Evolutionary conservation across 1,284 basidiomycete species (phyloP).

Genomic region (Apiotrichum sp.): DNA sequence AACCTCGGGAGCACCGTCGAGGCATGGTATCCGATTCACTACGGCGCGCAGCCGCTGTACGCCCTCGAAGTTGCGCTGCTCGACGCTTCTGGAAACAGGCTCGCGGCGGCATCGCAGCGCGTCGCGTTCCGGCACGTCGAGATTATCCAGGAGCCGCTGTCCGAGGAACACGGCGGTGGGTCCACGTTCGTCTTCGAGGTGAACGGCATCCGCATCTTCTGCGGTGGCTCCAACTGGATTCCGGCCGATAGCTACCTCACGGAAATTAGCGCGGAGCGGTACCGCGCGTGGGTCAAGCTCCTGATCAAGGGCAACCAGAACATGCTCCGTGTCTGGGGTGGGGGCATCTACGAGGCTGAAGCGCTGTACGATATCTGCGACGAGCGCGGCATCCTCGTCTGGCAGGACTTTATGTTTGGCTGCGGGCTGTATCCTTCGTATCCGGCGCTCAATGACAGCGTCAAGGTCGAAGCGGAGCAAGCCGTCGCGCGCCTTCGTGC

Average conservation of each 20-base stretch:
- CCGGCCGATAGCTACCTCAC: slow-evolving; percentile 83
- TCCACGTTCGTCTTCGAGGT: slow-evolving; percentile 80
- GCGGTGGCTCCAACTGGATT: slow-evolving; percentile 90
- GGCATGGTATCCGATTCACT: slow-evolving; percentile 69
- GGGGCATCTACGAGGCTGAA: slow-evolving; percentile 52
- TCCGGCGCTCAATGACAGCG: slow-evolving; percentile 45
- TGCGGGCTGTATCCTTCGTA: slow-evolving; percentile 57
- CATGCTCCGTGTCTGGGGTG: slow-evolving; percentile 54
- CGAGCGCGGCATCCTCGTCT: slow-evolving; percentile 63
- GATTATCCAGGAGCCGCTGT: slow-evolving; percentile 67
- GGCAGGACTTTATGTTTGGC: slow-evolving; percentile 53
- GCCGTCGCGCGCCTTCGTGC: slow-evolving; percentile 49
- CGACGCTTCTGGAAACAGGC: slow-evolving; percentile 18
- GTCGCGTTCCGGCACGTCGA: slow-evolving; percentile 69
- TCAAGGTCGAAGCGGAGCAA: slow-evolving; percentile 49
- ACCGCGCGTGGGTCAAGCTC: slow-evolving; percentile 49
- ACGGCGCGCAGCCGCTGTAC: slow-evolving; percentile 73
- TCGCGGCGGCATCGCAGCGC: slow-evolving; percentile 24
- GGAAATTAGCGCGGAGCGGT: slow-evolving; percentile 54
- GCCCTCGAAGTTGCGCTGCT: slow-evolving; percentile 55
- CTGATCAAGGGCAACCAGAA: slow-evolving; percentile 52
- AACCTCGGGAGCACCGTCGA: slow-evolving; percentile 51
- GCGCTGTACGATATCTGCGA: slow-evolving; percentile 51
- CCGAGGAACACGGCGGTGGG: slow-evolving; percentile 53
- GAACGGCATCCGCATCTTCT: slow-evolving; percentile 80